phyloP scores from a whole-genome alignment of 2,329 filamentous ascomycete genomes.

The Penicillium sp. region DNA sequence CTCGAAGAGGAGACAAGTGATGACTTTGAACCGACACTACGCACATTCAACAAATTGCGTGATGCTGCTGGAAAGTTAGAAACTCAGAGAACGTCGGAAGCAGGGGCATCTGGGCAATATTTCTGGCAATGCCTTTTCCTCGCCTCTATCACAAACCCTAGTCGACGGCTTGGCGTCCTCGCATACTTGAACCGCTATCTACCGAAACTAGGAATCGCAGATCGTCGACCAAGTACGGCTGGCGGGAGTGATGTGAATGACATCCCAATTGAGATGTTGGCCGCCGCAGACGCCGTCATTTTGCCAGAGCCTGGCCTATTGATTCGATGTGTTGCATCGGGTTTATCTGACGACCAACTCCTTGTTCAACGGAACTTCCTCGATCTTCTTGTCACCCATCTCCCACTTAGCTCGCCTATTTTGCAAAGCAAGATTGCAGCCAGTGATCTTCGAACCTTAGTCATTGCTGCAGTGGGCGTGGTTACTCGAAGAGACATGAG shows the following conservation, averaged over 20 bases:
- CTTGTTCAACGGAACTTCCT: constrained; percentile 92
- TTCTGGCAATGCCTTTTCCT: constrained; percentile 99
- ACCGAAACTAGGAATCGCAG: constrained; percentile 63
- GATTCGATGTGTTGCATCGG: constrained; percentile 87
- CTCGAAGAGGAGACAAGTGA: constrained; percentile 96
- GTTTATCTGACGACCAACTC: constrained; percentile 80
- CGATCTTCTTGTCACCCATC: constrained; percentile 84
- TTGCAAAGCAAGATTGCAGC: constrained; percentile 71
- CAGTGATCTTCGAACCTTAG: constrained; percentile 75
- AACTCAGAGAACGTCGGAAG: constrained; percentile 52
- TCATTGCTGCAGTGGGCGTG: constrained; percentile 81
- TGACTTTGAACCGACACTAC: constrained; percentile 86
- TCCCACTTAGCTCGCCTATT: constrained; percentile 80
- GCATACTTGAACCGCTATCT: constrained; percentile 80
- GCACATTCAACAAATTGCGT: constrained; percentile 76
- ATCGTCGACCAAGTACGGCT: constrained; percentile 31
- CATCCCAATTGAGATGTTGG: constrained; percentile 30
- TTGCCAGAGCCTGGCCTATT: constrained; percentile 86
- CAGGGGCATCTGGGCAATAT: constrained; percentile 70
- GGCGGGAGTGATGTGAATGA: constrained; percentile 28
- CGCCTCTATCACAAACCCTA: constrained; percentile 84
- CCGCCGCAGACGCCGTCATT: constrained; percentile 49
- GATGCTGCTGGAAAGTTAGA: constrained; percentile 55
- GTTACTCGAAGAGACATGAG: constrained; percentile 94
- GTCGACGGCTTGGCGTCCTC: constrained; percentile 78